These are phyloP conservation scores for Microstroma glucosiphilum DNA, from an alignment of 1,284 basidiomycete species.

Conservation along the genomic window DNA sequence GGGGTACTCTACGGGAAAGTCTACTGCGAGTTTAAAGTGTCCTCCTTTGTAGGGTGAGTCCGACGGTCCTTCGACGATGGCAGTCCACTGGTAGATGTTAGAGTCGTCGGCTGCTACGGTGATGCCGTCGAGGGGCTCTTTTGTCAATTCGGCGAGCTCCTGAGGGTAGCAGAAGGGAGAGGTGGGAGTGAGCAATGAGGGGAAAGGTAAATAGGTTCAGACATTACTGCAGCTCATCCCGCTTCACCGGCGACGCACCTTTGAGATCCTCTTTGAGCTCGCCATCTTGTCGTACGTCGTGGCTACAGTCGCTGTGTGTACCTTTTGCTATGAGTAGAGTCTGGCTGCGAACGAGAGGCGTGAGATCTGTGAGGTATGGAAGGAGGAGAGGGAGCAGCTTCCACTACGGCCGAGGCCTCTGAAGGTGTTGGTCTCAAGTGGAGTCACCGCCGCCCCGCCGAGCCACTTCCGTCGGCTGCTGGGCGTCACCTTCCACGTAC, in stretches of 20 bases:
- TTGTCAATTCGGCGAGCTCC: conserved; percentile 38
- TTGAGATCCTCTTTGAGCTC: conserved; percentile 18
- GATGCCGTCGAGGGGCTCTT: conserved; percentile 33
- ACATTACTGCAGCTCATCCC: not conserved
- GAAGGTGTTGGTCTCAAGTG: too few relatives aligned
- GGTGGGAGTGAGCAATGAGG: not conserved
- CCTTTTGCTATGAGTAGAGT: too few relatives aligned
- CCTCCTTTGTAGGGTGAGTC: conserved; percentile 44
- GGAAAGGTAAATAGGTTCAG: not conserved
- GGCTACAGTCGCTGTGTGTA: too few relatives aligned
- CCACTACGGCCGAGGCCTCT: too few relatives aligned
- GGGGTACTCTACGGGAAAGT: conserved; percentile 50
- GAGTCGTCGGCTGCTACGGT: conserved; percentile 10
- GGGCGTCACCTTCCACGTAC: too few relatives aligned
- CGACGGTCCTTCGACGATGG: conserved; percentile 28
- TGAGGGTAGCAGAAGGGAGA: not conserved
- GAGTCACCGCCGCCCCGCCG: too few relatives aligned
- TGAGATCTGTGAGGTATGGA: too few relatives aligned
- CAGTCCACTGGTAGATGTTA: conserved; percentile 44
- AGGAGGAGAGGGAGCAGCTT: too few relatives aligned
- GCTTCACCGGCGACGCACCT: conserved; percentile 10
- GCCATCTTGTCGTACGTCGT: conserved; percentile 5
- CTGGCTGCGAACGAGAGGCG: too few relatives aligned
- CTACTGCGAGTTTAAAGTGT: conserved; percentile 42
- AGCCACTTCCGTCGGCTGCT: too few relatives aligned